Conservation (phyloP, 305 asterid species). For the Withania somnifera region DNA sequence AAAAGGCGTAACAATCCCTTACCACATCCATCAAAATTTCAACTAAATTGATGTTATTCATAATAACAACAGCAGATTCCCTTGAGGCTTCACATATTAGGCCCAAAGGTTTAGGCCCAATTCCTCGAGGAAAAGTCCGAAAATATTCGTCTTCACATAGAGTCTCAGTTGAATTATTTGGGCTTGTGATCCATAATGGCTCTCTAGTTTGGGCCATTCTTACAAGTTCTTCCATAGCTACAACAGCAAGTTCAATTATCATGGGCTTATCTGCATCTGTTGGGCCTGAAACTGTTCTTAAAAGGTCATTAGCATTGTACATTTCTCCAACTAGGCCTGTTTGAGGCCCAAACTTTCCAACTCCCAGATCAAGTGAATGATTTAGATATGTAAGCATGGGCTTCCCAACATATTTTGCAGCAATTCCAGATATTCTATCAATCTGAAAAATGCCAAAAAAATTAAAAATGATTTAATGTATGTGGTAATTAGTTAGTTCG, state of each 20-base stretch:
- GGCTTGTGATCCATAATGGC: conserved; percentile 9
- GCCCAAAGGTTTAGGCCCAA: conserved; percentile 39
- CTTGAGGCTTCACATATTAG: conserved; percentile 77
- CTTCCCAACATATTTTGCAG: conserved; percentile 17
- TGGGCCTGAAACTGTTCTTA: conserved; percentile 12
- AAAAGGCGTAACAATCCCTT: too few relatives aligned
- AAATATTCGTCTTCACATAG: conserved; percentile 9
- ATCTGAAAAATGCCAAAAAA: neutral
- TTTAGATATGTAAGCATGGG: conserved; percentile 11
- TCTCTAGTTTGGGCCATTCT: conserved; percentile 14
- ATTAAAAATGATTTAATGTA: neutral
- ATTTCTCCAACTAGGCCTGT: conserved; percentile 9
- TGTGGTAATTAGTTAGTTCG: neutral
- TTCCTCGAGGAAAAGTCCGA: conserved; percentile 9
- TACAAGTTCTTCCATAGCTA: conserved; percentile 16
- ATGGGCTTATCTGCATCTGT: conserved; percentile 17
- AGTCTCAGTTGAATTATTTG: neutral
- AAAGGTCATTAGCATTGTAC: conserved; percentile 3
- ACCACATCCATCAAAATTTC: conserved; percentile 69
- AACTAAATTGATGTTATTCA: conserved; percentile 71
- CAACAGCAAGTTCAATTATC: conserved; percentile 17
- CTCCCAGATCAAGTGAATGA: conserved; percentile 8
- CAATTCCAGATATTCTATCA: conserved; percentile 17
- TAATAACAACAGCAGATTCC: conserved; percentile 77
- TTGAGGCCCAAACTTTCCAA: neutral